Percentiles rank a stretch among this genome's conserved stretches.
phyloP scores from a whole-genome alignment of 192 early-diverging fungal species.

The Backusella psychrophila region DNA sequence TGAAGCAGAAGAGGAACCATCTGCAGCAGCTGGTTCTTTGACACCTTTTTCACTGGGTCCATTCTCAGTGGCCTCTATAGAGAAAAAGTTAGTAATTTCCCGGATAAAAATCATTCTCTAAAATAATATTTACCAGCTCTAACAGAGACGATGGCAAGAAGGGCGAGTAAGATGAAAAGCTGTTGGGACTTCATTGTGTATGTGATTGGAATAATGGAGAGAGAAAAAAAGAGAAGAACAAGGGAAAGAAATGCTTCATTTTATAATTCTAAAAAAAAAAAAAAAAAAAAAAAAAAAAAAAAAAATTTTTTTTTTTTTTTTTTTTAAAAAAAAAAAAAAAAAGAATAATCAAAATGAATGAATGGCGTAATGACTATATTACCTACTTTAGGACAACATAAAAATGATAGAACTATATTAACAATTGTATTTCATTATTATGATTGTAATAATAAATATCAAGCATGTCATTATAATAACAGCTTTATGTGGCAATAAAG shows the following conservation, averaged over 20 bases:
- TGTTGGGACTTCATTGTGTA: constrained; percentile 7
- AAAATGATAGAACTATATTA: neutral
- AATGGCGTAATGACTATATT: neutral
- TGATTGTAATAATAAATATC: neutral
- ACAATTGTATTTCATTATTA: neutral
- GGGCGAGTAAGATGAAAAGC: neutral
- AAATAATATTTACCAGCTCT: neutral
- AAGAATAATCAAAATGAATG: neutral
- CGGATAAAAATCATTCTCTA: no score
- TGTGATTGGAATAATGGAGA: neutral
- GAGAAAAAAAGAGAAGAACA: neutral
- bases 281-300: no score
- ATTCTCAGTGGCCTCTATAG: neutral
- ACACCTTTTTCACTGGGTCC: neutral
- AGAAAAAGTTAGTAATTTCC: neutral
- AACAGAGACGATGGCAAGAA: neutral
- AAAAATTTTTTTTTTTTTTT: neutral
- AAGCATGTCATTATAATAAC: neutral
- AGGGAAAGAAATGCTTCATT: neutral
- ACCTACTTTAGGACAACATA: neutral
- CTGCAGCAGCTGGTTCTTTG: neutral
- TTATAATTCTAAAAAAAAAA: neutral
- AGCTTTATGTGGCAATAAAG: neutral
- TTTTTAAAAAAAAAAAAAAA: neutral
- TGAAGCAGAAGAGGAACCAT: neutral